Evolutionary conservation across 306 rosid genomes (phyloP), one percentile per base, ranked within the genome.

Genomic region (Carpinus fangiana): DNA sequence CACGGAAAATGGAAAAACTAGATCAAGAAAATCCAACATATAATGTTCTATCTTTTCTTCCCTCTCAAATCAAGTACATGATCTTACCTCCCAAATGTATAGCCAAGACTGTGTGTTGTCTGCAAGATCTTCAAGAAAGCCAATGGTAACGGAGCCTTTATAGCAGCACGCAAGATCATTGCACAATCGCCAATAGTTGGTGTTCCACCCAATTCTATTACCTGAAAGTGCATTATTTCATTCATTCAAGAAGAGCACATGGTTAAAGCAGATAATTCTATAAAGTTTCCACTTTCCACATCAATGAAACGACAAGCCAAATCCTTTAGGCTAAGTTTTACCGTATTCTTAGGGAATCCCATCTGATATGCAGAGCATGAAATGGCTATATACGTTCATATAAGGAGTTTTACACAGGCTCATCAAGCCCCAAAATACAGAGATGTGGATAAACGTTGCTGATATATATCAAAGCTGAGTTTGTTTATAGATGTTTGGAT

Each of bases 161-260:
- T 80, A 55, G 99, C 93, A 67, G 96, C 98, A 38, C 96, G 99
- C 86, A 93, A 80, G 78, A 93, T 90, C 89, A 91, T 75, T 57
- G 98, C 94, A 91, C 96, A 90, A 82, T 95, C 99, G 38, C 94
- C 99, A 73, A 93, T 84, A 16, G 99, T 93, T 47, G 99, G 99
- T 62, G 80, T 86, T 80, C 96, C 98, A 76, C 98, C 97, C 89
- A 95, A 81, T 80, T 92, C 93, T 73, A 95, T 87, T 66, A 92
- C 93, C 98, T 92, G 93, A 64, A 78, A 59, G 48, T 57, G 67
- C 80, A 79, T 50, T 82, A 76, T 74, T 38, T 75, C 81, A 70
- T 70, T 83, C 74, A 68, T 64, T 7, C 20, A 36, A 16, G 1
- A 66, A 38, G 20, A 1, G 17, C 5, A 38, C 1, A 34, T 36